Base-by-base conservation (phyloP, 768 basidiomycete genomes). In the Leccinum aurantiacum region DNA sequence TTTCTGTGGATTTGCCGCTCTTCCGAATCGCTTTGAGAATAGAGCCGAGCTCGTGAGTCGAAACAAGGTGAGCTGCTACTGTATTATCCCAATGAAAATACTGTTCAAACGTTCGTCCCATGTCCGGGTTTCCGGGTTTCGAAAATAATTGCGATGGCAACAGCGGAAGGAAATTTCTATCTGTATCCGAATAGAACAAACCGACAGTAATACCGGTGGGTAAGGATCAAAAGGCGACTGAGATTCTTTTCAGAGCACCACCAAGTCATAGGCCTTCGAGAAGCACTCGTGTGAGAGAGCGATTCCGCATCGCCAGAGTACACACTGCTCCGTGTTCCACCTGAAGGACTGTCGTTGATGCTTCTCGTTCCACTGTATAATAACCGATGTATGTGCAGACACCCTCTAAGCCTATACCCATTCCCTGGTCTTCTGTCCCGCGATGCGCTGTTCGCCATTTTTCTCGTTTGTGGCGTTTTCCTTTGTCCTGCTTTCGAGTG, bases 401-500 rank as follows among this genome's bases (percentile, higher is more conserved):
- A 27, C 11, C 51, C 3, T 15, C 14, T 25, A 15, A 13, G 17
- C 17, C 41, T n/a, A 41, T n/a, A n/a, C 27, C 6, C 13, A 14
- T 7, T 7, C 3, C 31, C 15, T 24, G 14, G 17, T 22, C 56
- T 29, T 51, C 47, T 31, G 33, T 22, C 50, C 31, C 13, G 19
- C 41, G 17, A 70, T 70, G 69, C 58, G 53, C 38, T 62, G 15
- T 24, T 63, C 25, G 35, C 15, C 29, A 25, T 37, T 60, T 8
- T 1, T 69, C 38, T 44, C 52, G 17, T 46, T 67, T 3, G 47
- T 61, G 10, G 15, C 3, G 14, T 25, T 71, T 48, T 17, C 38
- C 38, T 38, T 72, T 17, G 57, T 49, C 7, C 37, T 69, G 2
- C 49, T 65, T 46, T 59, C 69, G 1, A 54, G 67, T 6, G 69